These are phyloP conservation scores for Yarrowia yakushimensis DNA, from an alignment of 805 yeast species.

Conservation along the genomic window DNA sequence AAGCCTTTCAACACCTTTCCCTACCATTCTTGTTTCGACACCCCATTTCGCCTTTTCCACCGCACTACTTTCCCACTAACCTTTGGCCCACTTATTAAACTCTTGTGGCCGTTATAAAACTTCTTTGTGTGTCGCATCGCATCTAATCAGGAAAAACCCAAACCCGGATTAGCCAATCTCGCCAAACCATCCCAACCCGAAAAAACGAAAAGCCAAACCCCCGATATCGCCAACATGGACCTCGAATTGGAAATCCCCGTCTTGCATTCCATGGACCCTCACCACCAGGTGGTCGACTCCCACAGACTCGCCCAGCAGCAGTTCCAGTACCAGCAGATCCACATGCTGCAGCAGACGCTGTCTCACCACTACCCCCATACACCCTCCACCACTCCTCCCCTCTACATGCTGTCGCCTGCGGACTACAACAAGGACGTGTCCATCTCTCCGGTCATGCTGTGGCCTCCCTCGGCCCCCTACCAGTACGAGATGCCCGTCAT, in stretches of 20 bases:
- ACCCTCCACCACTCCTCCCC: slow-evolving; percentile 5
- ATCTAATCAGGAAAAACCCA: slow-evolving; percentile 21
- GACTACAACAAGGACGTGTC: slow-evolving; percentile 10
- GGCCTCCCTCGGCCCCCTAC: slow-evolving; percentile 2
- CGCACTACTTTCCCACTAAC: background rate
- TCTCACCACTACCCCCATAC: slow-evolving; percentile 14
- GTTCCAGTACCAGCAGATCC: slow-evolving; percentile 25
- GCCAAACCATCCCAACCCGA: background rate
- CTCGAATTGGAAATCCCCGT: slow-evolving; percentile 19
- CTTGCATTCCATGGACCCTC: slow-evolving; percentile 20
- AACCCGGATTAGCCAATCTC: slow-evolving; percentile 19
- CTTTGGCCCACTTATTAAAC: slow-evolving; percentile 5
- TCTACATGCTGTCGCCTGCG: slow-evolving; percentile 10
- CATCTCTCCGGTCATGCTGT: slow-evolving; percentile 21
- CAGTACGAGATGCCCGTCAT: slow-evolving; percentile 18
- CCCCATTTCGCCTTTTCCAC: background rate
- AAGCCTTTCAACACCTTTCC: background rate
- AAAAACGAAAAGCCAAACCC: background rate
- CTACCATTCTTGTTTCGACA: background rate
- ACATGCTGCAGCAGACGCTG: slow-evolving; percentile 21
- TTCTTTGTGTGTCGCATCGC: slow-evolving; percentile 25
- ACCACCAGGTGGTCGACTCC: slow-evolving; percentile 18
- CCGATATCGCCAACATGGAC: background rate
- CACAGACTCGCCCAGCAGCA: slow-evolving; percentile 22
- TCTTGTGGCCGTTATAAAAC: slow-evolving; percentile 14